Evolutionary conservation across 2,329 filamentous ascomycete species (phyloP), one percentile per base, ranked within the genome.

Genomic region (Malbranchea cinnamomea): DNA sequence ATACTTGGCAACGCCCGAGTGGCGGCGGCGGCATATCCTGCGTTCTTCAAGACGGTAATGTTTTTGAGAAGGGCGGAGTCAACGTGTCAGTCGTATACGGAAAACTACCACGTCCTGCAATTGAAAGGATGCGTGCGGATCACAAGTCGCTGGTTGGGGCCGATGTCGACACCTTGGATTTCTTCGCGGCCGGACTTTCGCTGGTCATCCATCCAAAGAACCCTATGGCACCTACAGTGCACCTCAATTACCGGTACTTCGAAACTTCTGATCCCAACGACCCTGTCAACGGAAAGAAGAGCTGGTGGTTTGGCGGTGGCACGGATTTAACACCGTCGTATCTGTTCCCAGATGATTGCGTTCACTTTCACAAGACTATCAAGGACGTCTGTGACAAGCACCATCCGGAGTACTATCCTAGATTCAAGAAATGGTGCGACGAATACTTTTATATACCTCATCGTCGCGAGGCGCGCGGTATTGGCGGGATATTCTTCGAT

Each of bases 401-500:
- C 54, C 81, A 94, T 61, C 81, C 80, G 53, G 69, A 66, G 21
- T 98, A 94, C 65, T 98, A 91, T 54, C 76, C 83, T 8, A 74
- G 75, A 31, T 98, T 95, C 69, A 98, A 98, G 64, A 77, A 79
- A 50, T 98, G 89, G 89, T 98, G 89, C 54, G 89, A 98, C 54
- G 74, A 91, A 46, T 98, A 98, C 63, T 98, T 98, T 59, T 77
- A 69, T 62, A 80, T 94, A 56, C 87, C 85, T 53, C 89, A 98
- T 60, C 74, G 89, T 26, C 71, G 71, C 35, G 89, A 98, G 60
- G 66, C 73, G 26, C 78, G 89, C 28, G 89, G 89, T 33, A 62
- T 98, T 19, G 89, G 89, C 31, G 89, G 89, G 31, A 95, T 98
- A 56, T 98, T 98, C 70, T 98, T 98, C 49, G 89, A 98, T 56